Percentiles rank a stretch among this genome's conserved stretches.
Evolutionary conservation across 2,329 filamentous ascomycete species (phyloP).

Genomic region (Fusarium falciforme): DNA sequence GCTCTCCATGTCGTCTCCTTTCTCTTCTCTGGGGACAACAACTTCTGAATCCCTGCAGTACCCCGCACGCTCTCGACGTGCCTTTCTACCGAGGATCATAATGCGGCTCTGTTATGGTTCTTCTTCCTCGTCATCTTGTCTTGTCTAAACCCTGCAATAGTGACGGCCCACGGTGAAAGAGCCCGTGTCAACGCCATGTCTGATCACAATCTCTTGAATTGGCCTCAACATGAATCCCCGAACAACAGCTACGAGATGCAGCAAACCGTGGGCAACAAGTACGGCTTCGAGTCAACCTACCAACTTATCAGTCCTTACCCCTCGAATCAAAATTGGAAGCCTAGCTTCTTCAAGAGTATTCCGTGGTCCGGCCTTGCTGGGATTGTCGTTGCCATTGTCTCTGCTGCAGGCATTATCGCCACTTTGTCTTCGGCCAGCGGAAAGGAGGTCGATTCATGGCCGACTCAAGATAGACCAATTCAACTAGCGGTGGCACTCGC

Average conservation of each 20-base stretch:
- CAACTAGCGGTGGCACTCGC: neutral
- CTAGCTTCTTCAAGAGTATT: neutral
- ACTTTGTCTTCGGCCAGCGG: neutral
- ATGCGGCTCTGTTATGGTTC: neutral
- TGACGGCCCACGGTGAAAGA: neutral
- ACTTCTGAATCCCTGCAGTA: neutral
- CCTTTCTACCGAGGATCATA: neutral
- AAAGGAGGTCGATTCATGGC: neutral
- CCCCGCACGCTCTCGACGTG: neutral
- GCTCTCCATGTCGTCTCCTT: neutral
- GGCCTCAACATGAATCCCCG: neutral
- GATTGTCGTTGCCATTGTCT: neutral
- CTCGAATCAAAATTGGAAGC: neutral
- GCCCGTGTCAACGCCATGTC: neutral
- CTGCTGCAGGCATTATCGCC: neutral
- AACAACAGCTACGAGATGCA: neutral
- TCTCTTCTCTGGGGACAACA: neutral
- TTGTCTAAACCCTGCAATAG: neutral
- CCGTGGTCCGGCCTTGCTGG: neutral
- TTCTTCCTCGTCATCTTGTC: neutral
- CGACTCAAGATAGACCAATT: neutral
- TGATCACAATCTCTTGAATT: neutral
- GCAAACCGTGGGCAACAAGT: neutral
- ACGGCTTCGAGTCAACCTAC: neutral
- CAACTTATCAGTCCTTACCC: neutral